Conservation (phyloP, 805 yeast species). For the Candida stauntonica region DNA sequence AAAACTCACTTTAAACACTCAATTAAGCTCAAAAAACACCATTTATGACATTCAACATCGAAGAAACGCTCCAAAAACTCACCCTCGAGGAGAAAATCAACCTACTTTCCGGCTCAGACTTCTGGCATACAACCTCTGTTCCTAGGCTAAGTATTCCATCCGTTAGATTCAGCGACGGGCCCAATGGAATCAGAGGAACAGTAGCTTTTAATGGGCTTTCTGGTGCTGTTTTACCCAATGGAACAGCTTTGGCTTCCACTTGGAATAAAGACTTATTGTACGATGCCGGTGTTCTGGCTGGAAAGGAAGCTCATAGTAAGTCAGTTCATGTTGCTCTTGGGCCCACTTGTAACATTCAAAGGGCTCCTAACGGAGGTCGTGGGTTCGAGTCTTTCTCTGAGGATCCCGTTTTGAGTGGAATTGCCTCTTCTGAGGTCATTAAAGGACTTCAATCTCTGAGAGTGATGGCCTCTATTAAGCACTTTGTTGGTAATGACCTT, state of each 20-base stretch:
- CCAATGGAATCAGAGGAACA: slow-evolving; percentile 62
- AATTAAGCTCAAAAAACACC: background rate
- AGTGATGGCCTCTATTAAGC: slow-evolving; percentile 54
- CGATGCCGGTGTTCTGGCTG: slow-evolving; percentile 49
- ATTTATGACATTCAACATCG: slow-evolving; percentile 18
- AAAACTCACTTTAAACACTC: no score
- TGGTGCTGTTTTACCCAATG: slow-evolving; percentile 53
- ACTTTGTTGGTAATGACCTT: slow-evolving; percentile 58
- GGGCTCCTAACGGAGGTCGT: slow-evolving; percentile 59
- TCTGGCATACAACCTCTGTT: slow-evolving; percentile 45
- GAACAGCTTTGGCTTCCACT: slow-evolving; percentile 55
- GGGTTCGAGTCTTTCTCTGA: slow-evolving; percentile 60
- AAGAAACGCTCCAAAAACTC: slow-evolving; percentile 21
- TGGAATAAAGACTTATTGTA: slow-evolving; percentile 44
- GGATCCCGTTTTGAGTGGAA: slow-evolving; percentile 49
- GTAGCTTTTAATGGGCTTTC: slow-evolving; percentile 46
- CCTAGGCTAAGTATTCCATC: slow-evolving; percentile 39
- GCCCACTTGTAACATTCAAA: slow-evolving; percentile 47
- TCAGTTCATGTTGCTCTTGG: slow-evolving; percentile 47
- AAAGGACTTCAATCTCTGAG: slow-evolving; percentile 49
- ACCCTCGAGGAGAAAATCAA: slow-evolving; percentile 25
- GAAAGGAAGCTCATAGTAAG: slow-evolving; percentile 47
- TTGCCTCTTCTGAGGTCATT: slow-evolving; percentile 41
- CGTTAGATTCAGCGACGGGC: slow-evolving; percentile 51
- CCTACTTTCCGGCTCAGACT: slow-evolving; percentile 38